Percentiles rank a stretch among this genome's conserved stretches.
Evolutionary conservation across 768 basidiomycete species (phyloP).

Genomic region (Cystobasidium ongulense): DNA sequence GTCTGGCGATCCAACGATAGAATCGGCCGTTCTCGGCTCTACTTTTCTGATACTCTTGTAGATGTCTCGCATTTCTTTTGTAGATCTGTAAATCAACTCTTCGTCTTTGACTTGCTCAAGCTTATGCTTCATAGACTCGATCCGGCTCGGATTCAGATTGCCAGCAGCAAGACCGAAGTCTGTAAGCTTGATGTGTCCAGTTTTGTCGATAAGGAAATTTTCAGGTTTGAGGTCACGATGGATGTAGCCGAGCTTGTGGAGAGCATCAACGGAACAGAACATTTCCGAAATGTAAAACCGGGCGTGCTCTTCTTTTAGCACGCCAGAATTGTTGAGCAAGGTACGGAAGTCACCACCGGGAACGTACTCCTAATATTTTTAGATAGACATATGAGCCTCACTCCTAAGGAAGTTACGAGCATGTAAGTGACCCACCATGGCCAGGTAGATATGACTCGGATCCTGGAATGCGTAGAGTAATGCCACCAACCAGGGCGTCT

Average conservation of each 20-base stretch:
- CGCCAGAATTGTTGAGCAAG: conserved; percentile 91
- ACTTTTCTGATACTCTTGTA: conserved; percentile 85
- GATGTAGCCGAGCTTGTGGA: conserved; percentile 95
- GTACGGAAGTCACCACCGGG: conserved; percentile 98
- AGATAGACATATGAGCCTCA: background rate
- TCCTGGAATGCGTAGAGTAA: conserved; percentile 97
- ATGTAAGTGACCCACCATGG: conserved; percentile 58
- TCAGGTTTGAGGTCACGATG: conserved; percentile 97
- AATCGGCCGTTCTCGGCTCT: conserved; percentile 90
- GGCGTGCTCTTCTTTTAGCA: conserved; percentile 93
- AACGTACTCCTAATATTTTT: conserved; percentile 63
- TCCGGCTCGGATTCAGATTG: conserved; percentile 83
- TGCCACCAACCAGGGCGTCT: conserved; percentile 92
- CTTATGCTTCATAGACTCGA: conserved; percentile 91
- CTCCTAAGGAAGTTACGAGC: conserved; percentile 9
- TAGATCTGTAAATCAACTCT: conserved; percentile 77
- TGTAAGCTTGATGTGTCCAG: conserved; percentile 93
- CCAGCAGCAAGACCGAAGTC: conserved; percentile 98
- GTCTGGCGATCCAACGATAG: conserved; percentile 94
- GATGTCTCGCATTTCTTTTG: conserved; percentile 85
- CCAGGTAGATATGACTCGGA: conserved; percentile 77
- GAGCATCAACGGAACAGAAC: conserved; percentile 85
- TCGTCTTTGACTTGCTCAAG: conserved; percentile 95
- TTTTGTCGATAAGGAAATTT: conserved; percentile 94
- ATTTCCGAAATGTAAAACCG: conserved; percentile 96